Conservation (phyloP, 306 rosid species). For the Quercus robur region DNA sequence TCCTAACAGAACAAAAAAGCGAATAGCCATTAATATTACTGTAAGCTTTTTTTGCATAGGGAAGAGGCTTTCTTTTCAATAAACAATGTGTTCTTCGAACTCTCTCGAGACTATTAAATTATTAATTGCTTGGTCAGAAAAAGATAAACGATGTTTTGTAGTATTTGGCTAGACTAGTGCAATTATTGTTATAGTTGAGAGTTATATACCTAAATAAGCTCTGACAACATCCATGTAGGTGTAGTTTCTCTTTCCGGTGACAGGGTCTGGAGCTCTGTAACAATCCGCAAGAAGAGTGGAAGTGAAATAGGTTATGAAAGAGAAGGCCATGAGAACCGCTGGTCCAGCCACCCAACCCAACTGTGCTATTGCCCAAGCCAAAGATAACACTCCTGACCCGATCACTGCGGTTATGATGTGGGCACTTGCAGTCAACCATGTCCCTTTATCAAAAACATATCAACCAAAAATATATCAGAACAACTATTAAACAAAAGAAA, state of each 20-base stretch:
- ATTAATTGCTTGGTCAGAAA: not conserved
- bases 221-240: constrained; percentile 86
- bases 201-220: constrained; percentile 52
- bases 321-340: constrained; percentile 73
- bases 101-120: not conserved
- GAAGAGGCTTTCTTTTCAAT: not conserved
- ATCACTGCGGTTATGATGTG: constrained; percentile 96
- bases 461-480: not conserved
- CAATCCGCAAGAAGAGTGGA: constrained; percentile 88
- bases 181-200: too few species aligned
- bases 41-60: not conserved
- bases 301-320: constrained; percentile 84
- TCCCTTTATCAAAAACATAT: constrained; percentile 39
- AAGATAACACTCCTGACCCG: constrained; percentile 90
- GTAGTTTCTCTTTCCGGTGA: constrained; percentile 80
- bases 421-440: constrained; percentile 97
- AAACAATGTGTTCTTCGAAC: not conserved
- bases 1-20: constrained; percentile 35
- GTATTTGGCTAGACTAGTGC: too few species aligned
- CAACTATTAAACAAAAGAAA: too few species aligned
- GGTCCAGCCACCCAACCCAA: constrained; percentile 96
- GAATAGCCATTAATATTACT: not conserved
- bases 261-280: constrained; percentile 82
- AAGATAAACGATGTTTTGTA: not conserved
- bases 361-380: constrained; percentile 94